Conservation (phyloP, 73 alveolate genomes). For the Tetrahymena elliotti region DNA sequence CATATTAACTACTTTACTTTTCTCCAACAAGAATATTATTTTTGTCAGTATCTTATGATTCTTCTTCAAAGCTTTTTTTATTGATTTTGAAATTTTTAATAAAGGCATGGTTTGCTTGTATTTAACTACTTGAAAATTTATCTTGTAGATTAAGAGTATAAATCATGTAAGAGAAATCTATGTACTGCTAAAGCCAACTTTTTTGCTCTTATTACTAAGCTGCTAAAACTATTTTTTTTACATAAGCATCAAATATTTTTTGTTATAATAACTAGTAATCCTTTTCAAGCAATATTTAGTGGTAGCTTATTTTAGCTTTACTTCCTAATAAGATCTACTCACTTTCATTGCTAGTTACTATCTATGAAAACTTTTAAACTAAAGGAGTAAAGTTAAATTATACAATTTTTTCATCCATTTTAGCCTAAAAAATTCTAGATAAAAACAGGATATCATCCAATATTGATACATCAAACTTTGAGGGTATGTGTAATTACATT, state of each 20-base stretch:
- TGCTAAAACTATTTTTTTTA: neutral
- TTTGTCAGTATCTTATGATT: neutral
- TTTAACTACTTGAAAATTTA: neutral
- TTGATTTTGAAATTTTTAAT: neutral
- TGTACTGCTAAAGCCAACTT: neutral
- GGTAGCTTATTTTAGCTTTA: neutral
- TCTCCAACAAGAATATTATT: neutral
- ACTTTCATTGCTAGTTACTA: neutral
- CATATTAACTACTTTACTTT: neutral
- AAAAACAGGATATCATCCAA: neutral
- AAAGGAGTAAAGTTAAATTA: neutral
- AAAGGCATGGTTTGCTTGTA: neutral
- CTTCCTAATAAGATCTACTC: neutral
- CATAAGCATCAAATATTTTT: neutral
- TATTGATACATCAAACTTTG: neutral
- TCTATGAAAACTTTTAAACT: neutral
- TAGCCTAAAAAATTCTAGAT: neutral
- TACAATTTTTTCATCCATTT: neutral
- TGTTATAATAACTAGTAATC: neutral
- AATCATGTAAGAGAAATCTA: neutral
- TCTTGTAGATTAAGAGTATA: neutral
- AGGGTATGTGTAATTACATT: neutral
- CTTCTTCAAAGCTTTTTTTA: neutral
- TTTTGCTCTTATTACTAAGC: neutral
- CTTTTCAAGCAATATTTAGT: neutral